Evolutionary conservation across 345 rosid genomes (phyloP), one percentile per base, ranked within the genome.

Genomic region (Stellera chamaejasme): DNA sequence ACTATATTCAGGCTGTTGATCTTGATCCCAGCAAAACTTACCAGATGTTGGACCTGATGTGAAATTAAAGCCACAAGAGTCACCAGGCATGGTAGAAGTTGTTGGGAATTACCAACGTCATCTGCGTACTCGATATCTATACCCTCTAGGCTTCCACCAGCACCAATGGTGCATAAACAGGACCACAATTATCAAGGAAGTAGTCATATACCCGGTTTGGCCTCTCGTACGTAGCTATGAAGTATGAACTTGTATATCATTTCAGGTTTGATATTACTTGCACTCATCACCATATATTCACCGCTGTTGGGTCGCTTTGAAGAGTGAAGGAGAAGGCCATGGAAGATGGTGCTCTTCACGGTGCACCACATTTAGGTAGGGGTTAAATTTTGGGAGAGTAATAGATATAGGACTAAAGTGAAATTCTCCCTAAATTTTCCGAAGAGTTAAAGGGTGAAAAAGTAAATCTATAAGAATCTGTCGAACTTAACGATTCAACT

Each of bases 141-240:
- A 58, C 76, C 78, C 69, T 88, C 88, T 54, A 77, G 70, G 36
- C 72, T 81, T 51, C 96, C 98, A 47, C 98, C 97, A 66, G 74
- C 83, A 52, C 98, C 98, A 12, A 80, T 76, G 0, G 82, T 66
- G 55, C 78, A 68, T 86, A 77, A 41, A 88, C 75, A 2, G 89
- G 91, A 11, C 93, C 97, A 65, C 89, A 86, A 13, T 82, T 88
- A 82, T 92, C 97, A 60, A 88, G 65, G 0, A 65, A 61, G 74
- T 92, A 92, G 76, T 85, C 82, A 67, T 83, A 92, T 36, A 88
- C 85, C 52, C 95, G 76, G 70, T 92, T 92, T 41, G 96, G 82
- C 55, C 98, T 88, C 77, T 92, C n/a, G n/a, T n/a, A n/a, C 98
- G 45, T 92, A 92, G 11, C 90, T n/a, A n/a, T n/a, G n/a, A n/a